Evolutionary conservation across 129 eudicot genomes (phyloP).

Genomic region (Sambucus nigra): DNA sequence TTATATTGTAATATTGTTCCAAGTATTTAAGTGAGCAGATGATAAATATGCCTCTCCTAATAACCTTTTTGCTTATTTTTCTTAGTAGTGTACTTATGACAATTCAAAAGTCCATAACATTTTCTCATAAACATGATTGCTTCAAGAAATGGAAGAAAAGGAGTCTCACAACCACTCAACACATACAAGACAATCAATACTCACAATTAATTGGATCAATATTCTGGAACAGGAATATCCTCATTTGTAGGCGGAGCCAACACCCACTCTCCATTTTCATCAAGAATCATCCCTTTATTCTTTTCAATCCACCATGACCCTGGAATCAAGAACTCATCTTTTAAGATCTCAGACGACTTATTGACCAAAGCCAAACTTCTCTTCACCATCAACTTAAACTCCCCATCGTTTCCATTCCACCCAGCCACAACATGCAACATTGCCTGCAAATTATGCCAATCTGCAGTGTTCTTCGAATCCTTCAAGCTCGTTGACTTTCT

Average conservation of each 20-base stretch:
- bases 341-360: conserved; percentile 68
- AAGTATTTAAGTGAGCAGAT: too few species aligned
- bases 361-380: conserved; percentile 82
- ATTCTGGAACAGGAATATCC: conserved; percentile 61
- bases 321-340: conserved; percentile 72
- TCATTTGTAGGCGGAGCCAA: conserved; percentile 49
- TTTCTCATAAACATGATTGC: neutral
- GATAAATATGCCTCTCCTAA: too few species aligned
- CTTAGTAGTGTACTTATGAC: too few species aligned
- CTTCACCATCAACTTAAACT: conserved; percentile 46
- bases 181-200: neutral
- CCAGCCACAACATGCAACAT: conserved; percentile 81
- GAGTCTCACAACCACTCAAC: too few species aligned
- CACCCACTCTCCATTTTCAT: conserved; percentile 72
- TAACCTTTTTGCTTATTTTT: too few species aligned
- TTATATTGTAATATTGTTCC: too few species aligned
- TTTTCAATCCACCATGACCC: conserved; percentile 95
- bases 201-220: neutral
- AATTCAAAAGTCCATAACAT: too few species aligned
- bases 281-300: conserved; percentile 68
- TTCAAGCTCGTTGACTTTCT: conserved; percentile 59
- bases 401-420: conserved; percentile 66
- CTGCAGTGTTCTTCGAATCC: conserved; percentile 42
- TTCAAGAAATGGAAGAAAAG: too few species aligned
- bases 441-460: conserved; percentile 88